Conservation (phyloP, 225 moss, liverwort and hornwort genomes). For the Ulota crispa region DNA sequence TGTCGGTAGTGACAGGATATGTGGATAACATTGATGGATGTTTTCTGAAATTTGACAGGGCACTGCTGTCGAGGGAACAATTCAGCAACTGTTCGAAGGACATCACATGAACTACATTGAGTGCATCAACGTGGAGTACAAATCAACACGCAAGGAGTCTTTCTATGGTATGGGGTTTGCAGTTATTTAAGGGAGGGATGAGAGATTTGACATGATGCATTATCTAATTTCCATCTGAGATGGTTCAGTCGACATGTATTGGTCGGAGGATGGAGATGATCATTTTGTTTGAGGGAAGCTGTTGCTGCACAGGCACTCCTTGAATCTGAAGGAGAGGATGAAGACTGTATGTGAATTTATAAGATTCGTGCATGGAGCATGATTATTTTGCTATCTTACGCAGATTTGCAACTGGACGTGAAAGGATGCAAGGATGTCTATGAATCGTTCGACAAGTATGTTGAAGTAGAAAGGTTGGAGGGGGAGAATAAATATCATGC, state of each 20-base stretch:
- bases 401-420: constrained; percentile 99
- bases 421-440: constrained; percentile 99
- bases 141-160: constrained; percentile 98
- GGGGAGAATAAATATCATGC: constrained; percentile 99
- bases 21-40: constrained; percentile 20
- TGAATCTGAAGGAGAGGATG: background rate
- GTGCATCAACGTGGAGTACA: constrained; percentile 98
- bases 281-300: background rate
- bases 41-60: constrained; percentile 56
- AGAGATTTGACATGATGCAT: background rate
- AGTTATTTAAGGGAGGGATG: background rate
- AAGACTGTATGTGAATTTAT: background rate
- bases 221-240: background rate
- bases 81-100: constrained; percentile 98
- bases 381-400: constrained; percentile 19
- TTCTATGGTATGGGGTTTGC: constrained; percentile 77
- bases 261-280: background rate
- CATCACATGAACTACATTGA: constrained; percentile 99
- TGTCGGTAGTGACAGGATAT: background rate
- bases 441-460: constrained; percentile 99
- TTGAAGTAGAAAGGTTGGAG: constrained; percentile 98
- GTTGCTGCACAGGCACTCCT: background rate
- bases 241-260: background rate
- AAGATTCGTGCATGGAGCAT: constrained; percentile 1
- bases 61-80: constrained; percentile 98